phyloP scores from a whole-genome alignment of 2,329 filamentous ascomycete species.

The Bipolaris bicolor region DNA sequence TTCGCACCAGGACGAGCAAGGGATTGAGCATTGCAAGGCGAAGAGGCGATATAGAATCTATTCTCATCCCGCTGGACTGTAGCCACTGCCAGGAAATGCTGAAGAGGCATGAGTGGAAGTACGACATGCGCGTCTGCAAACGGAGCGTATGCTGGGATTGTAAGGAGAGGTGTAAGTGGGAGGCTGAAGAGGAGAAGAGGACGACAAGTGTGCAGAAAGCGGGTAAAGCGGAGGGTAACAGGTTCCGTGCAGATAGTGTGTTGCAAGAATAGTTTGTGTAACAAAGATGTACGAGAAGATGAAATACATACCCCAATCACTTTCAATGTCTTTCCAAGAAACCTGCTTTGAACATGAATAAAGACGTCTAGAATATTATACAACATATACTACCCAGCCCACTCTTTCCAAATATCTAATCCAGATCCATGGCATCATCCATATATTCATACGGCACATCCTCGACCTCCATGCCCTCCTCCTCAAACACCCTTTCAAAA shows the following conservation, averaged over 20 bases:
- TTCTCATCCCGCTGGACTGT: conserved; percentile 42
- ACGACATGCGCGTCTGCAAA: conserved; percentile 42
- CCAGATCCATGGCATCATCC: conserved; percentile 47
- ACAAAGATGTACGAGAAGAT: background rate
- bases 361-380: too few relatives aligned
- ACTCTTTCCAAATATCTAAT: conserved; percentile 15
- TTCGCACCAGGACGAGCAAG: conserved; percentile 38
- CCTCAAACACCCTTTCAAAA: conserved; percentile 23
- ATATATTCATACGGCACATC: conserved; percentile 42
- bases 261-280: conserved; percentile 20
- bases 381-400: too few relatives aligned
- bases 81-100: conserved; percentile 44
- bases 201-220: background rate
- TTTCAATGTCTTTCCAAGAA: background rate
- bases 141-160: conserved; percentile 45
- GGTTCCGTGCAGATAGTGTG: conserved; percentile 41
- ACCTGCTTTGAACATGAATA: background rate
- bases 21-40: conserved; percentile 40
- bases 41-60: conserved; percentile 36
- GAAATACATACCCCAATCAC: background rate
- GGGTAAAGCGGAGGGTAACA: conserved; percentile 23
- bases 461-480: conserved; percentile 22
- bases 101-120: conserved; percentile 43
- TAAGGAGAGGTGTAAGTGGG: conserved; percentile 43
- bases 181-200: conserved; percentile 12